Conservation (phyloP, 2,329 filamentous ascomycete species). For the Fusarium sp. region DNA sequence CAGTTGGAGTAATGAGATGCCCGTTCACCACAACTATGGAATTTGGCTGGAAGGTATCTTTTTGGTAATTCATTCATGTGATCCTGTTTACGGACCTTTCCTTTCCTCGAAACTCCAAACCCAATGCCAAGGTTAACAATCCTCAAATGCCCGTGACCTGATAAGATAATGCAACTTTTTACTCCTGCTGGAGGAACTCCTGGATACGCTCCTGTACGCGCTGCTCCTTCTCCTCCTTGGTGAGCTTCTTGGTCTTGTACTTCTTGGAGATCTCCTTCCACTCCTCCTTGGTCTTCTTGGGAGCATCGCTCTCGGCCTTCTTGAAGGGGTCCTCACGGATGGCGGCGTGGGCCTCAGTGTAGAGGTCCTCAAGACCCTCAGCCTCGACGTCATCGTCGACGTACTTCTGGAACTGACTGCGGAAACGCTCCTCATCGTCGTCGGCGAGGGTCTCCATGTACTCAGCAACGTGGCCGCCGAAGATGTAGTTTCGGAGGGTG, state of each 20-base stretch:
- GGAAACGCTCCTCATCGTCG: constrained; percentile 99
- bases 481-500: constrained; percentile 99
- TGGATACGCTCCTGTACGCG: constrained; percentile 93
- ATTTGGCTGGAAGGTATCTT: constrained; percentile 50
- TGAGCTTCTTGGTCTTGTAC: constrained; percentile 81
- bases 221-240: constrained; percentile 84
- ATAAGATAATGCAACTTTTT: constrained; percentile 46
- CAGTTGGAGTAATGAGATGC: constrained; percentile 44
- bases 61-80: constrained; percentile 53
- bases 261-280: constrained; percentile 97
- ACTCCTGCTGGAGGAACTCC: constrained; percentile 72
- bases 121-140: constrained; percentile 51
- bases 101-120: constrained; percentile 55
- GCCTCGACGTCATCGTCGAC: constrained; percentile 97
- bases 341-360: constrained; percentile 91
- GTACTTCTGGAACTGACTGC: constrained; percentile 98
- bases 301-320: constrained; percentile 79
- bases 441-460: constrained; percentile 99
- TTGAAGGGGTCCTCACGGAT: constrained; percentile 99
- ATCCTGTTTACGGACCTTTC: constrained; percentile 51
- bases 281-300: constrained; percentile 98
- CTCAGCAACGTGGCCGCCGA: constrained; percentile 97
- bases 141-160: constrained; percentile 44
- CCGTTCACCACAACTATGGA: constrained; percentile 47
- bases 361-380: constrained; percentile 96